These are phyloP conservation scores for Aspergillus sclerotioniger DNA, from an alignment of 495 filamentous ascomycete species.

Conservation along the genomic window DNA sequence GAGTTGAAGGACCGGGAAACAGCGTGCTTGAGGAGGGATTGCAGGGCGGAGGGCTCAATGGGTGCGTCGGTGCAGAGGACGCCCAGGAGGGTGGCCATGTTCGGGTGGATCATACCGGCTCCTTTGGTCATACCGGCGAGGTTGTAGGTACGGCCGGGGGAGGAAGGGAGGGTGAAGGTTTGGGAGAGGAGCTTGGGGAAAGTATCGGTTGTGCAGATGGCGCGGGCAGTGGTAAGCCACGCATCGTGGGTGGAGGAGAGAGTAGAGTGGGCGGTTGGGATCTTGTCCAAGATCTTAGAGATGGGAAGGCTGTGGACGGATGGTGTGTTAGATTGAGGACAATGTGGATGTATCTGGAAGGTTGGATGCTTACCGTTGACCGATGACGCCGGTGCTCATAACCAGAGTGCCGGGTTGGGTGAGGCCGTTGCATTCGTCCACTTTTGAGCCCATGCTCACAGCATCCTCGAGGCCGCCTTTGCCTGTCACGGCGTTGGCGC, in stretches of 20 bases:
- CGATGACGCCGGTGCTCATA: slow-evolving; percentile 98
- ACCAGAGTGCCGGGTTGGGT: slow-evolving; percentile 72
- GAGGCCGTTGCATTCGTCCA: slow-evolving; percentile 67
- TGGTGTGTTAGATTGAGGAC: not conserved
- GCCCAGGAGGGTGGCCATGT: slow-evolving; percentile 96
- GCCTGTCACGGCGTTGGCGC: slow-evolving; percentile 96
- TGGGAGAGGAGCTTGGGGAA: slow-evolving; percentile 94
- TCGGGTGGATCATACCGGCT: slow-evolving; percentile 98
- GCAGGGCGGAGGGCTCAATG: slow-evolving; percentile 66
- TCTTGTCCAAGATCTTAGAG: slow-evolving; percentile 78
- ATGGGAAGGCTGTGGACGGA: slow-evolving; percentile 69
- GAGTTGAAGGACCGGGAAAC: slow-evolving; percentile 90
- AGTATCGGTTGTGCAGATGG: slow-evolving; percentile 98
- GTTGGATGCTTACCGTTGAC: slow-evolving; percentile 63
- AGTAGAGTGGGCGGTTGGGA: slow-evolving; percentile 69
- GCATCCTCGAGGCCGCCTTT: slow-evolving; percentile 91
- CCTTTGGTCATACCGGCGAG: slow-evolving; percentile 98
- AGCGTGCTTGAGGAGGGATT: slow-evolving; percentile 67
- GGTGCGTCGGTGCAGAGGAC: slow-evolving; percentile 93
- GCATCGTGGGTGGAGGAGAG: slow-evolving; percentile 74
- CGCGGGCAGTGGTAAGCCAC: slow-evolving; percentile 83
- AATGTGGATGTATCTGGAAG: not conserved
- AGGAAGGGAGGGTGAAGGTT: slow-evolving; percentile 82
- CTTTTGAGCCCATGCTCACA: slow-evolving; percentile 70
- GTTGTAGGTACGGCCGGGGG: slow-evolving; percentile 66